phyloP scores from a whole-genome alignment of 768 basidiomycete genomes.

The Phylloporus sp. region DNA sequence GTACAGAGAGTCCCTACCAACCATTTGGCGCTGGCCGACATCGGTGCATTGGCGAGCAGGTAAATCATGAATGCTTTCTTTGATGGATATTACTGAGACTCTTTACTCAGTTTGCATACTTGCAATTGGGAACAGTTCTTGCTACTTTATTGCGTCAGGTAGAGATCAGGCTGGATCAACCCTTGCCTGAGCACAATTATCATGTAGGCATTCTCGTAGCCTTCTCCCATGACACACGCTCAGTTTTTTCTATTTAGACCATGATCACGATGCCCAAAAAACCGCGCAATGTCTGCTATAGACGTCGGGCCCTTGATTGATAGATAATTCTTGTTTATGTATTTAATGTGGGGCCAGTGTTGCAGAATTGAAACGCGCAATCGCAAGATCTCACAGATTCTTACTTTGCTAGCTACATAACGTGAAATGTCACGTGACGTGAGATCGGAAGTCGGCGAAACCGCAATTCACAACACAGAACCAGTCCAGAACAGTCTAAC shows the following conservation, averaged over 20 bases:
- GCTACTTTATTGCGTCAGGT: constrained; percentile 70
- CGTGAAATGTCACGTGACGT: constrained; percentile 14
- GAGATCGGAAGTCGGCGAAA: not conserved
- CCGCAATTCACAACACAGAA: not conserved
- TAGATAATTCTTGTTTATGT: constrained; percentile 4
- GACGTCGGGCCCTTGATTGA: constrained; percentile 56
- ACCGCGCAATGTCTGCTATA: constrained; percentile 60
- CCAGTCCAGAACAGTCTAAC: not conserved
- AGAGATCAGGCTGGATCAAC: constrained; percentile 58
- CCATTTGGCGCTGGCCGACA: constrained; percentile 97
- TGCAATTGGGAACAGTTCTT: constrained; percentile 86
- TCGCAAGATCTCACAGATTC: too few species aligned
- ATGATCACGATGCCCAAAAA: constrained; percentile 89
- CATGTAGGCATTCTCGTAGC: constrained; percentile 51
- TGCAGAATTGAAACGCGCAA: too few species aligned
- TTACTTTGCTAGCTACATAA: too few species aligned
- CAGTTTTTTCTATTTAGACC: constrained; percentile 46
- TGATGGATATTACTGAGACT: constrained; percentile 2
- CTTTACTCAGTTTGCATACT: constrained; percentile 73
- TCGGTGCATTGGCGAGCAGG: constrained; percentile 90
- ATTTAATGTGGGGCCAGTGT: too few species aligned
- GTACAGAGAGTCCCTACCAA: constrained; percentile 93
- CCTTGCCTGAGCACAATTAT: constrained; percentile 82
- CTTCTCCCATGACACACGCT: constrained; percentile 4
- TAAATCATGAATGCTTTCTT: constrained; percentile 24